Percentiles rank a stretch among this genome's conserved stretches.
phyloP scores from a whole-genome alignment of 1,284 basidiomycete species.

The Calocybe gambosa region DNA sequence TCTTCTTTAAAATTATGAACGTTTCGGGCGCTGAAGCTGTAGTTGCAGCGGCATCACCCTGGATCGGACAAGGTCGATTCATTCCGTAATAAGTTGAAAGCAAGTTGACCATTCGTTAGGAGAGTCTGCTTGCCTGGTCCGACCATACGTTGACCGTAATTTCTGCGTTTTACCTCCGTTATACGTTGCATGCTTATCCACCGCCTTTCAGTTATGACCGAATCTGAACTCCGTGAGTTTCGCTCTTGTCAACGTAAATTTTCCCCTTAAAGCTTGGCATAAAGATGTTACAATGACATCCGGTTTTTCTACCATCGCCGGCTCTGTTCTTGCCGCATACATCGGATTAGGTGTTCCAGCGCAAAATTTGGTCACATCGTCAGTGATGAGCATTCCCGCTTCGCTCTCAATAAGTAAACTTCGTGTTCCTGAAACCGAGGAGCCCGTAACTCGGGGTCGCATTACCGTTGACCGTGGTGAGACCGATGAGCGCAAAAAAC shows the following conservation, averaged over 20 bases:
- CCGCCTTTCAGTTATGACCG: conserved; percentile 61
- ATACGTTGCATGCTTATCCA: conserved; percentile 7
- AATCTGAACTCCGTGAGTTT: conserved; percentile 68
- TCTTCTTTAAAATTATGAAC: conserved; percentile 87
- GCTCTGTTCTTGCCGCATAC: conserved; percentile 83
- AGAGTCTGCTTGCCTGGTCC: conserved; percentile 80
- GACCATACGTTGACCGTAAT: conserved; percentile 73
- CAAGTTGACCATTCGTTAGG: conserved; percentile 31
- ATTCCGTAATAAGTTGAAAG: neutral
- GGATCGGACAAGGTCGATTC: conserved; percentile 65
- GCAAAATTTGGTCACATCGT: conserved; percentile 82
- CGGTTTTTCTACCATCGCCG: conserved; percentile 88
- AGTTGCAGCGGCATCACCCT: conserved; percentile 86
- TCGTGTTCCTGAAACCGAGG: conserved; percentile 76
- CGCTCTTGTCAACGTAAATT: neutral
- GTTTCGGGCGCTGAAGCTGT: conserved; percentile 89
- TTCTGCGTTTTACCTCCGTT: neutral
- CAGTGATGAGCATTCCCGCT: conserved; percentile 92
- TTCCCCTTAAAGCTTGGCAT: conserved; percentile 1
- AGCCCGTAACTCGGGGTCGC: conserved; percentile 79
- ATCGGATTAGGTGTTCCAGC: conserved; percentile 79
- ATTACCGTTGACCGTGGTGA: conserved; percentile 75
- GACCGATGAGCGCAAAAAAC: conserved; percentile 38
- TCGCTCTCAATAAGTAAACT: conserved; percentile 89
- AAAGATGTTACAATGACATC: conserved; percentile 82